phyloP scores from a whole-genome alignment of 2,329 filamentous ascomycete species.

The Anthostomella pinea region DNA sequence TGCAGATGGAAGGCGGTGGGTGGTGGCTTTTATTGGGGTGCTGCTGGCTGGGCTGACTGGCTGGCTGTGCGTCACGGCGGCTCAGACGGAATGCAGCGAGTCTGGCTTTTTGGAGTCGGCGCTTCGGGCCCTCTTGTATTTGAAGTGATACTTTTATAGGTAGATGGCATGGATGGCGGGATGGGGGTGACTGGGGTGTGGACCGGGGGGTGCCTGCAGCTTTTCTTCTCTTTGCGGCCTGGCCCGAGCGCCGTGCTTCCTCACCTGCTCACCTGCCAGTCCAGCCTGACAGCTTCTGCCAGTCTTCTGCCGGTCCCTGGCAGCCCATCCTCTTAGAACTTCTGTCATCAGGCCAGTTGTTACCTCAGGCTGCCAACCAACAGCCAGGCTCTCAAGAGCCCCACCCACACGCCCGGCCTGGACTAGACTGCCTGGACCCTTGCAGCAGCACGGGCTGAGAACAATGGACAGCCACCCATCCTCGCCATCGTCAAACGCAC shows the following conservation, averaged over 20 bases:
- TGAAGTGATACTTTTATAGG: constrained; percentile 29
- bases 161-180: constrained; percentile 22
- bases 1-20: constrained; percentile 1
- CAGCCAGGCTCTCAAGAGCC: no score
- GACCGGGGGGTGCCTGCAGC: constrained; percentile 15
- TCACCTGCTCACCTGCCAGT: no score
- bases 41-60: constrained; percentile 11
- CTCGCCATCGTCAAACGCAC: no score
- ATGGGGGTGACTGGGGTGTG: constrained; percentile 11
- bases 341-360: no score
- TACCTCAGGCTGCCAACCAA: no score
- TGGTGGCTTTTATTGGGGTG: constrained; percentile 2
- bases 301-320: no score
- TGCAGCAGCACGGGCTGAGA: no score
- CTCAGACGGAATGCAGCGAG: constrained; percentile 17
- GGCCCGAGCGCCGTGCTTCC: constrained; percentile 20
- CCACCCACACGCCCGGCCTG: no score
- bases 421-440: no score
- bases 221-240: constrained; percentile 16
- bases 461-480: no score
- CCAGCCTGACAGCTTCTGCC: no score
- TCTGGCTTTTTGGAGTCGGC: constrained; percentile 23
- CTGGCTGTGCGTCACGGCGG: constrained; percentile 19
- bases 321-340: no score
- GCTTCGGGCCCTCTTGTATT: constrained; percentile 27